Percentiles rank a stretch among this genome's conserved stretches.
These are phyloP conservation scores for Thalia dealbata DNA, from an alignment of 176 grass and related monocot genomes.

Conservation along the genomic window DNA sequence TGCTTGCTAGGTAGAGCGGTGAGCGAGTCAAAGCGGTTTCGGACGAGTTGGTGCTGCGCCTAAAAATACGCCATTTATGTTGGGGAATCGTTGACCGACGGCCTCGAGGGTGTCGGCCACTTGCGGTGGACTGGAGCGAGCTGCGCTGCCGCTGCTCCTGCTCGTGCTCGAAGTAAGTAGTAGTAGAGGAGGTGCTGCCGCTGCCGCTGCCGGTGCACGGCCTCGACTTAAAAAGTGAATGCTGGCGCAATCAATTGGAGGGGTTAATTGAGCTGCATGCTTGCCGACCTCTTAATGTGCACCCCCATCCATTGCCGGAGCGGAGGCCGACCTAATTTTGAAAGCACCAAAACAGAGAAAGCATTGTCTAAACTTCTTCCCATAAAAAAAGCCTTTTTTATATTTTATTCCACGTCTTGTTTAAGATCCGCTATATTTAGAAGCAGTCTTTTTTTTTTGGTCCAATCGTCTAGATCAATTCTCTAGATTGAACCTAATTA, in stretches of 20 bases:
- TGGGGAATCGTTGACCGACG: constrained; percentile 5
- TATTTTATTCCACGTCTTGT: too few relatives aligned
- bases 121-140: neutral
- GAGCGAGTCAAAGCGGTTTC: neutral
- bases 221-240: neutral
- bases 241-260: neutral
- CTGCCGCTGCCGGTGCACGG: neutral
- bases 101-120: constrained; percentile 1
- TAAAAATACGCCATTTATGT: neutral
- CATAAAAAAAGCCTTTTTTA: too few relatives aligned
- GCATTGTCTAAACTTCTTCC: too few relatives aligned
- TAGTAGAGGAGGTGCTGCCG: too few relatives aligned
- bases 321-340: neutral
- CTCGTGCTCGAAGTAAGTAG: too few relatives aligned
- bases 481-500: too few relatives aligned
- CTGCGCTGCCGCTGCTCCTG: neutral
- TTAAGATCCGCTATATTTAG: too few relatives aligned
- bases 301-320: neutral
- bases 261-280: neutral
- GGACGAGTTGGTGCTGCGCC: neutral
- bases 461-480: too few relatives aligned
- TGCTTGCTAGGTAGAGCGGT: neutral
- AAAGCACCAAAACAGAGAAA: too few relatives aligned
- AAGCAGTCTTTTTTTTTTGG: too few relatives aligned
- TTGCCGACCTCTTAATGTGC: neutral